Conservation (phyloP, 768 basidiomycete species). For the Thelephora aurantiotincta region DNA sequence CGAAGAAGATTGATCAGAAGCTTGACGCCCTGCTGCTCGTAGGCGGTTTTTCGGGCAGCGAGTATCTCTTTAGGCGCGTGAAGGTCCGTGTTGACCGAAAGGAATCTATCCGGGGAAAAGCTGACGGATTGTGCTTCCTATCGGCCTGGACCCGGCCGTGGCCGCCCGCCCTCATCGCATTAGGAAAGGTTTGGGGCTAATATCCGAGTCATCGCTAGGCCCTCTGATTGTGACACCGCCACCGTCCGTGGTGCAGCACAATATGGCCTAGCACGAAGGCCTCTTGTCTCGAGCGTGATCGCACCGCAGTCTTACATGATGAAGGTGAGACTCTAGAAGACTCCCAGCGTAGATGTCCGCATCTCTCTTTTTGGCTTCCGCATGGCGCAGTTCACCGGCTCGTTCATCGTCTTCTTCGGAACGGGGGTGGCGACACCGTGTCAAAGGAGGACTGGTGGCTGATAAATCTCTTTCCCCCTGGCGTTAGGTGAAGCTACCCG, state of each 20-base stretch:
- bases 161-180: not conserved
- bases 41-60: slow-evolving; percentile 79
- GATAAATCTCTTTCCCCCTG: not conserved
- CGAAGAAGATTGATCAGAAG: slow-evolving; percentile 46
- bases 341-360: not conserved
- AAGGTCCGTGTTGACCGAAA: slow-evolving; percentile 31
- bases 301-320: slow-evolving; percentile 77
- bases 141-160: no score
- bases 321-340: slow-evolving; percentile 37
- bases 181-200: slow-evolving; percentile 53
- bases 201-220: slow-evolving; percentile 68
- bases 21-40: slow-evolving; percentile 81
- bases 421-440: not conserved
- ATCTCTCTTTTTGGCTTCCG: not conserved
- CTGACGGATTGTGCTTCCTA: not conserved
- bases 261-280: slow-evolving; percentile 66
- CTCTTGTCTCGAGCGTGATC: slow-evolving; percentile 72
- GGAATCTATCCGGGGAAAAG: not conserved
- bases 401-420: not conserved
- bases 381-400: not conserved
- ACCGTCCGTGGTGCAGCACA: slow-evolving; percentile 80
- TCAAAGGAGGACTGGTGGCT: not conserved
- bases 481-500: slow-evolving; percentile 70
- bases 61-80: slow-evolving; percentile 71
- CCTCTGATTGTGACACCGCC: slow-evolving; percentile 79